Evolutionary conservation across 169 alveolate species (phyloP), one percentile per base, ranked within the genome.

Genomic region (Cryptosporidium viatorum): DNA sequence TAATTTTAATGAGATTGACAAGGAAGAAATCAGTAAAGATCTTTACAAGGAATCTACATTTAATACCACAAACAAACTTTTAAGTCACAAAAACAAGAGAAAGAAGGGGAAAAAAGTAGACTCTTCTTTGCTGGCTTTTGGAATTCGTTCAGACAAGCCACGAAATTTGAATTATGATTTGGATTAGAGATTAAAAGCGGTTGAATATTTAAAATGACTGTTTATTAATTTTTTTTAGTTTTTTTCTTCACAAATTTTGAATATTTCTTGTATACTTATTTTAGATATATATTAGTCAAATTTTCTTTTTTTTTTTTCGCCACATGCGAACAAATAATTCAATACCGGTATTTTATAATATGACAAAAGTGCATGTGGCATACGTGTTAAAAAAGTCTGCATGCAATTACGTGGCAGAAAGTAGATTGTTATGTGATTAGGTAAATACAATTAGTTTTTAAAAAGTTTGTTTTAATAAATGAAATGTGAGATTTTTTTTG

Each of bases 81-180:
- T 8, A 58, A 52, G 23, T 4, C 50, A 33, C 4, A 52, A 58
- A 39, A 59, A 29, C 41, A 74, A 52, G 21, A 74, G 37, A 55
- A 74, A 74, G 35, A 52, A 74, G 18, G 86, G 86, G 5, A 31
- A 37, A 39, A 74, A 60, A 31, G 37, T 74, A 7, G 86, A 74
- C 58, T 59, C 86, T 3, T 74, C 73, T 18, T 59, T 74, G 18
- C 10, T 74, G n/a, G 70, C 86, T 21, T 74, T 74, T 31, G 86
- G 86, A 74, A 74, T 74, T 16, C 71, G 86, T 29, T 74, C 71
- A 6, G 86, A 74, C 10, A 74, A 48, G 26, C 86, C 48, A 21
- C 51, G 86, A 74, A 74, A 74, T 43, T 43, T 74, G 3, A 74
- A 74, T 74, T 58, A 58, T 60, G 86, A 74, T 35, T 43, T 74